Base-by-base conservation (phyloP, 2,329 filamentous ascomycete genomes). In the Ciborinia camelliae region DNA sequence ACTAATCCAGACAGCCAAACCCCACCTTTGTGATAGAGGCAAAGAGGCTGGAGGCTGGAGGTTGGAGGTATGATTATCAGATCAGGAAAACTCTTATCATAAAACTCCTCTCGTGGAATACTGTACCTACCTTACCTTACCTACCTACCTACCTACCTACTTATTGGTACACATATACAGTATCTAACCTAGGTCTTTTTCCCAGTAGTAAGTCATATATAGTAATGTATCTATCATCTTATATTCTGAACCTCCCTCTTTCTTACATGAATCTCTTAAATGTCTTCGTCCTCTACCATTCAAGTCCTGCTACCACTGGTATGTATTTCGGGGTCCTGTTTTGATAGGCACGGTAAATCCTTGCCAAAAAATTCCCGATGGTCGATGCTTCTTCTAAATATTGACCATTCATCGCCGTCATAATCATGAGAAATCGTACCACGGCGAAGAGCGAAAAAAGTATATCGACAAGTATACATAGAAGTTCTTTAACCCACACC, bases 361-460 rank as follows among this genome's bases (percentile, higher is more conserved):
- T 23, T 28, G 15, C n/a, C 28, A 18, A 28, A 62, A 62, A 43
- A 20, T 18, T 30, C 37, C 37, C 28, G 39, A 57, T 63, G 61
- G 51, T 41, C 51, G 57, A 41, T 63, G 61, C 51, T 57, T 45
- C n/a, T 53, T 26, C 28, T 37, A n/a, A 37, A 54, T 9, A 7
- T 55, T 45, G 35, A 20, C 41, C 39, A 55, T 45, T 55, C 50
- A 55, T 62, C 60, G 23, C 41, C 48, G 60, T 45, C 50, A 63
- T 63, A 14, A 55, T 47, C 30, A n/a, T 39, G 30, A 39, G 52
- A 59, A 59, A 63, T 63, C 62, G 62, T 58, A 63, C 62, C 62
- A 63, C 43, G 18, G 52, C 47, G 14, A 35, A 35, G 55, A 26
- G 14, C 41, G 20, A 58, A 58, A 58, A 58, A 35, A 35, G 20